Percentiles rank a stretch among this genome's conserved stretches.
These are phyloP conservation scores for Nepenthes alata DNA, from an alignment of 179 eudicot species.

Conservation along the genomic window DNA sequence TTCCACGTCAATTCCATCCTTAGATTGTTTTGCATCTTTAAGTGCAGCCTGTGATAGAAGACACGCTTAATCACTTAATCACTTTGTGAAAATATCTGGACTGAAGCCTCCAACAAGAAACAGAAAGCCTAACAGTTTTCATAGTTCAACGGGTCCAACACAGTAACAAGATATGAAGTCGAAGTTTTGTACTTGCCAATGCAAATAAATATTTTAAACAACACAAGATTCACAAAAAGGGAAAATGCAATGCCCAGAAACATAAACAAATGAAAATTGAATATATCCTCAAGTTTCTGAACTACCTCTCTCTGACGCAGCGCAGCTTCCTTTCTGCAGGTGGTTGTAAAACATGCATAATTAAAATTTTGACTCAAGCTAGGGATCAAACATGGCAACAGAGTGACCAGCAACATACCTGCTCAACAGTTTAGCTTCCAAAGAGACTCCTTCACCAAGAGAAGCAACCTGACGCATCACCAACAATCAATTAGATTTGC, in stretches of 20 bases:
- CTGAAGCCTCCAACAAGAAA: not conserved
- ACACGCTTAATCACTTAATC: not conserved
- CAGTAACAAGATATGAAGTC: not conserved
- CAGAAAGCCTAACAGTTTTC: not conserved
- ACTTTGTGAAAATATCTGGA: not conserved
- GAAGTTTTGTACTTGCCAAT: not conserved
- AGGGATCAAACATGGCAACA: slow-evolving; percentile 2
- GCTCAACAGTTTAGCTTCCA: slow-evolving; percentile 77
- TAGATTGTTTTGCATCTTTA: slow-evolving; percentile 64
- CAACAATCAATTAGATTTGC: not conserved
- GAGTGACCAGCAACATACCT: slow-evolving; percentile 28
- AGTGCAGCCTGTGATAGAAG: slow-evolving; percentile 60
- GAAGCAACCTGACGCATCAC: slow-evolving; percentile 52
- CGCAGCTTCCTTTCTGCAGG: slow-evolving; percentile 87
- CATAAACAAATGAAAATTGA: not conserved
- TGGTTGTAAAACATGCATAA: slow-evolving; percentile 11
- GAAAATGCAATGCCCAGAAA: not conserved
- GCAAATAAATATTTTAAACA: not conserved
- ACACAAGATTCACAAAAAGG: not conserved
- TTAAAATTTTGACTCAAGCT: not conserved
- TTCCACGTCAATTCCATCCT: slow-evolving; percentile 48
- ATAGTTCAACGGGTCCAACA: not conserved
- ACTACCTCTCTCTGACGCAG: slow-evolving; percentile 83
- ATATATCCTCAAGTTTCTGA: not conserved
- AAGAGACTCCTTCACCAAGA: slow-evolving; percentile 77